Conservation (phyloP, 164 flowering plant species). For the Nymphaea thermarum region DNA sequence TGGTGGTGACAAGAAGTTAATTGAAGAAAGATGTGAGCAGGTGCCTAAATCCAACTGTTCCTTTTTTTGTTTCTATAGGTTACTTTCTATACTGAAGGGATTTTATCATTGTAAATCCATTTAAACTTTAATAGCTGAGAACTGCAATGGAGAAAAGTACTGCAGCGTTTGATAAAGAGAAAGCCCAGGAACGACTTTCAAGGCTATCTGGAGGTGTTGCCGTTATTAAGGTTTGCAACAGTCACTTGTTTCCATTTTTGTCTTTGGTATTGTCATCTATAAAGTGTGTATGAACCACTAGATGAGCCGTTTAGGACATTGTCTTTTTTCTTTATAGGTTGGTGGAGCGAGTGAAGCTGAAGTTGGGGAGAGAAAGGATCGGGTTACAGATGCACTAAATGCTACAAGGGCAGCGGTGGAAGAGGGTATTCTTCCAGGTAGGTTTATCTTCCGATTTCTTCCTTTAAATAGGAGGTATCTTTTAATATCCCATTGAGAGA, state of each 20-base stretch:
- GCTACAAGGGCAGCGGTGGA: conserved; percentile 87
- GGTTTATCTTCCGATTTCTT: neutral
- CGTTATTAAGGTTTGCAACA: conserved; percentile 52
- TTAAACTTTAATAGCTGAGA: conserved; percentile 35
- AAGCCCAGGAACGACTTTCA: conserved; percentile 73
- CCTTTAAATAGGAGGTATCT: neutral
- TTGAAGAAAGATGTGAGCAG: conserved; percentile 90
- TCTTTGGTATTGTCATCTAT: too few relatives aligned
- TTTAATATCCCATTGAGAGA: neutral
- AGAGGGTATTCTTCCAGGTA: conserved; percentile 94
- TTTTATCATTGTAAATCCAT: too few relatives aligned
- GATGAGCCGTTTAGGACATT: neutral
- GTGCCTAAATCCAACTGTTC: conserved; percentile 13
- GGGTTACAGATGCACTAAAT: conserved; percentile 79
- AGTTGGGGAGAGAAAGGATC: conserved; percentile 82
- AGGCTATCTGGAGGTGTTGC: conserved; percentile 87
- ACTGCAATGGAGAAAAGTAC: conserved; percentile 44
- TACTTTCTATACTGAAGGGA: too few relatives aligned
- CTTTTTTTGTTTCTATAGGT: too few relatives aligned
- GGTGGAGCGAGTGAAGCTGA: conserved; percentile 86
- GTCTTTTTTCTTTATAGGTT: conserved; percentile 27
- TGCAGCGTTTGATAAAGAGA: conserved; percentile 77
- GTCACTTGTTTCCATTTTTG: neutral
- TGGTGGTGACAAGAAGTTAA: conserved; percentile 71
- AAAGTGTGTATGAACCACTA: too few relatives aligned